Evolutionary conservation across 2,329 filamentous ascomycete species (phyloP).

Genomic region (Fusarium sp.): DNA sequence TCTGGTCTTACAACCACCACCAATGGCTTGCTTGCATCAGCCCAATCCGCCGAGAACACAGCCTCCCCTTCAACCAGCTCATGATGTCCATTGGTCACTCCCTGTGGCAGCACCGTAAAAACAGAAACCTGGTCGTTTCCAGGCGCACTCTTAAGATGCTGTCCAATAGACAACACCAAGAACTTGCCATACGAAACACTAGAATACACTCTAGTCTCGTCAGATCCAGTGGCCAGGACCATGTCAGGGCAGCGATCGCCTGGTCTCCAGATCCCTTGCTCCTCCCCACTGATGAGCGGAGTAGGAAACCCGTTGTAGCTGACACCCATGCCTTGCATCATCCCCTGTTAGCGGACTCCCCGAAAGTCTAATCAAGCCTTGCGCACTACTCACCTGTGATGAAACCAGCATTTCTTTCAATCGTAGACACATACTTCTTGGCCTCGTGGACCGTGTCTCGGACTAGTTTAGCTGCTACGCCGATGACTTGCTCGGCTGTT

Average conservation of each 20-base stretch:
- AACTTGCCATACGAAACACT: slow-evolving; percentile 14
- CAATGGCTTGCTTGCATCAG: background rate
- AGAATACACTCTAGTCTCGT: slow-evolving; percentile 10
- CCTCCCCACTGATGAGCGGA: slow-evolving; percentile 14
- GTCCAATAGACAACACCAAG: slow-evolving; percentile 3
- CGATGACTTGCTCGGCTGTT: slow-evolving; percentile 59
- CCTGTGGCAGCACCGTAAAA: slow-evolving; percentile 1
- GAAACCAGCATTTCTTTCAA: slow-evolving; percentile 61
- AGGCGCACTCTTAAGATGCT: background rate
- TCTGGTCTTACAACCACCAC: slow-evolving; percentile 33
- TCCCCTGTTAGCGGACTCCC: background rate
- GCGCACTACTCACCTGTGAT: slow-evolving; percentile 55
- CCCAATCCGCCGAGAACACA: slow-evolving; percentile 21
- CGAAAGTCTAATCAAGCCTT: background rate
- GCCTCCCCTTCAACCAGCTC: background rate
- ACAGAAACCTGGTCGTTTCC: background rate
- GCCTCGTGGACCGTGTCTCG: slow-evolving; percentile 58
- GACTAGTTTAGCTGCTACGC: slow-evolving; percentile 60
- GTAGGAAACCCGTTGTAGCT: slow-evolving; percentile 23
- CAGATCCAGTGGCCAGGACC: background rate
- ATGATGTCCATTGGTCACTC: background rate
- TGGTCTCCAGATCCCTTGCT: slow-evolving; percentile 22
- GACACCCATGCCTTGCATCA: slow-evolving; percentile 26
- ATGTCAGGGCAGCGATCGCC: slow-evolving; percentile 34
- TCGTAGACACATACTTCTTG: slow-evolving; percentile 60